phyloP scores from a whole-genome alignment of 2,329 filamentous ascomycete species.

The Hypoxylon sp. region DNA sequence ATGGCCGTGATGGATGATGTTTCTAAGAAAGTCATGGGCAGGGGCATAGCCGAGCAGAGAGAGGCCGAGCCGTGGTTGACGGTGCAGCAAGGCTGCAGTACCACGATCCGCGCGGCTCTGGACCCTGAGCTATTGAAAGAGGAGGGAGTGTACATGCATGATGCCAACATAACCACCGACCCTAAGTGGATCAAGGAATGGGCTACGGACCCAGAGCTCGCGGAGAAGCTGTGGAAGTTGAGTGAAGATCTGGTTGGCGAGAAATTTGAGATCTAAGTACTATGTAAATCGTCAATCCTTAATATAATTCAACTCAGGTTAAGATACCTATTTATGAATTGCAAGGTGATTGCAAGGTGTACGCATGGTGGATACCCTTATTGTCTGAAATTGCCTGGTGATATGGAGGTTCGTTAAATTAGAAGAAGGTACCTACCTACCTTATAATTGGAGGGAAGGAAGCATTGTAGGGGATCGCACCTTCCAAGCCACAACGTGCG shows the following conservation, averaged over 20 bases:
- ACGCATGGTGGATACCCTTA: too few species aligned
- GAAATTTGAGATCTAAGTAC: constrained; percentile 51
- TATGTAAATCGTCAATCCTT: background rate
- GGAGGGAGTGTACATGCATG: constrained; percentile 54
- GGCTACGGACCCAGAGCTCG: constrained; percentile 56
- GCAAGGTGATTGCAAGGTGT: too few species aligned
- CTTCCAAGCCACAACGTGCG: constrained; percentile 31
- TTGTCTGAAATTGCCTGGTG: background rate
- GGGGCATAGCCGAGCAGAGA: constrained; percentile 45
- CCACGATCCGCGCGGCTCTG: constrained; percentile 60
- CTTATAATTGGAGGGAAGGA: too few species aligned
- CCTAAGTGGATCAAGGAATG: constrained; percentile 51
- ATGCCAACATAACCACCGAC: constrained; percentile 55
- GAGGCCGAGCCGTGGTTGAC: constrained; percentile 50
- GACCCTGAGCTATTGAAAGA: constrained; percentile 57
- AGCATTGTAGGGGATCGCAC: background rate
- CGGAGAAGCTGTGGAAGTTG: constrained; percentile 57
- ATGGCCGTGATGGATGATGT: constrained; percentile 45
- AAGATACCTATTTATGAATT: background rate
- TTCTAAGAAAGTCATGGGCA: constrained; percentile 48
- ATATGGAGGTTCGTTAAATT: too few species aligned
- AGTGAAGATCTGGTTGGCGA: constrained; percentile 58
- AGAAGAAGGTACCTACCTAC: too few species aligned
- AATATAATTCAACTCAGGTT: background rate
- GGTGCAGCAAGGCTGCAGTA: constrained; percentile 60